phyloP scores from a whole-genome alignment of 345 rosid species.

The Euphorbia pulcherrima region DNA sequence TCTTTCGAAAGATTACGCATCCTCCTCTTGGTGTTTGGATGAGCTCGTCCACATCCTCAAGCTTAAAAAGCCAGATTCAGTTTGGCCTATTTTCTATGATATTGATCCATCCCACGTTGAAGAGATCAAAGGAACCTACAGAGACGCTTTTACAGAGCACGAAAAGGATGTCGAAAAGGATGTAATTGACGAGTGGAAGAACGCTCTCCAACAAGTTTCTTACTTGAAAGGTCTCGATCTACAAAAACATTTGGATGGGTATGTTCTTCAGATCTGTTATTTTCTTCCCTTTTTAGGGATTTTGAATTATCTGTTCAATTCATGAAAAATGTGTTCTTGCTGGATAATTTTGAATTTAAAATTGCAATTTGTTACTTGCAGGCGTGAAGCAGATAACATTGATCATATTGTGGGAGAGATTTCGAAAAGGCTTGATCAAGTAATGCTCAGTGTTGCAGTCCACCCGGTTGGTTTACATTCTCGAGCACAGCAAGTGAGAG shows the following conservation, averaged over 20 bases:
- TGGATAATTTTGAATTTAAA: too few species aligned
- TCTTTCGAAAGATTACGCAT: constrained; percentile 14
- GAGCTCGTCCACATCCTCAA: constrained; percentile 9
- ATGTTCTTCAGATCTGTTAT: not conserved
- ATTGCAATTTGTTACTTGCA: not conserved
- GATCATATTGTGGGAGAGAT: constrained; percentile 7
- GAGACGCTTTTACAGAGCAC: constrained; percentile 4
- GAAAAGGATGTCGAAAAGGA: not conserved
- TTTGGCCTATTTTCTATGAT: constrained; percentile 14
- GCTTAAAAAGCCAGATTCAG: not conserved
- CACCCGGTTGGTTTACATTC: constrained; percentile 11
- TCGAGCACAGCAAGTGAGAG: not conserved
- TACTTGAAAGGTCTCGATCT: not conserved
- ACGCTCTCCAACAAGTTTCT: constrained; percentile 10
- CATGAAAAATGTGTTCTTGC: not conserved
- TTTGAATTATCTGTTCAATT: not conserved
- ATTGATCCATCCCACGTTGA: constrained; percentile 10
- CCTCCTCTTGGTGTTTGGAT: constrained; percentile 9
- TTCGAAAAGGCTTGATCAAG: not conserved
- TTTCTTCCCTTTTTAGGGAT: not conserved
- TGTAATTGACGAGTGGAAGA: not conserved
- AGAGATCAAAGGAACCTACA: not conserved
- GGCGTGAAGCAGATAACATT: constrained; percentile 8
- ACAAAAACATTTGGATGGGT: constrained; percentile 6
- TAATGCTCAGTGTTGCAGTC: constrained; percentile 5